Conservation (phyloP, 176 grass and related monocot genomes). For the Triticum urartu region DNA sequence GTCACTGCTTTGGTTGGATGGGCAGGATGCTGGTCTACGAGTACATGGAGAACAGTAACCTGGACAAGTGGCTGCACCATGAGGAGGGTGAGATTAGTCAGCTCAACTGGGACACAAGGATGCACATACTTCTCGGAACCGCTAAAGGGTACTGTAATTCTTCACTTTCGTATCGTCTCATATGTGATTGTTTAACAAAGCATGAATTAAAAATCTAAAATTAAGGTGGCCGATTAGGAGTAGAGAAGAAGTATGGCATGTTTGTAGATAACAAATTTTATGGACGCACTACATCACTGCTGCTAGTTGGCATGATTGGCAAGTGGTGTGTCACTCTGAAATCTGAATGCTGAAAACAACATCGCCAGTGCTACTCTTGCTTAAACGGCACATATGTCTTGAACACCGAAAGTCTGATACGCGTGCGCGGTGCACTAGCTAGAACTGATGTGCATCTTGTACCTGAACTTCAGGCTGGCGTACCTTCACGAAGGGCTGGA, state of each 20-base stretch:
- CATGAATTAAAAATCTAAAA: neutral
- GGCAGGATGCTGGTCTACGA: conserved; percentile 85
- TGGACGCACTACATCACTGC: neutral
- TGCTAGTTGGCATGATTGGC: neutral
- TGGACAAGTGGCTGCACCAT: conserved; percentile 82
- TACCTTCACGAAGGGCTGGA: conserved; percentile 97
- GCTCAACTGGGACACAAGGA: conserved; percentile 85
- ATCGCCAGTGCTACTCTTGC: neutral
- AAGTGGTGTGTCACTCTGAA: neutral
- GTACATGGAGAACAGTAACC: conserved; percentile 87
- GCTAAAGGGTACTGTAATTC: conserved; percentile 63
- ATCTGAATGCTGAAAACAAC: conserved; percentile 24
- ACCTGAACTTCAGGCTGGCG: conserved; percentile 56
- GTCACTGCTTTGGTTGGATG: neutral
- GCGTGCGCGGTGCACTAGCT: neutral
- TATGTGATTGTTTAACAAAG: neutral
- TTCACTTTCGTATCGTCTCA: neutral
- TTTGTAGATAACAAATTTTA: neutral
- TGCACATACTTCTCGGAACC: conserved; percentile 95
- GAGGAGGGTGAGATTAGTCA: conserved; percentile 56
- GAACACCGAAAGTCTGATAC: neutral
- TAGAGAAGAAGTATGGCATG: neutral
- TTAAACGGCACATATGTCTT: neutral
- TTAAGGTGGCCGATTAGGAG: neutral
- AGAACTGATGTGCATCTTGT: conserved; percentile 6